Evolutionary conservation across 352 stramenopile species (phyloP), one percentile per base, ranked within the genome.

Genomic region (Globisporangium okanoganense): DNA sequence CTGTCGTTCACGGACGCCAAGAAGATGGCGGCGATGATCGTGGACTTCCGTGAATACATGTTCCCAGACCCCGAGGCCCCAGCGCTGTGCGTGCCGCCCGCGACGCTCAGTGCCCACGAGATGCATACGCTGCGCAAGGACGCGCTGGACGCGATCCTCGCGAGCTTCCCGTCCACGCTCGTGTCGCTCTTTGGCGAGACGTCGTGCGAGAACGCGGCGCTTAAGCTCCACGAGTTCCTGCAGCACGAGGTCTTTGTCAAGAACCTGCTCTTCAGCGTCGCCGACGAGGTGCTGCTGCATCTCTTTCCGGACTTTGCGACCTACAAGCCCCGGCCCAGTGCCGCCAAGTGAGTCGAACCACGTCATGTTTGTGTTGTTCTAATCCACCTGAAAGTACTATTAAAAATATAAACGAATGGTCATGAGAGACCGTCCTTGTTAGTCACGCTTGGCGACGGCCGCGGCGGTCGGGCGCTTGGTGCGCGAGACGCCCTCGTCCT

Each of bases 171-270:
- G 20, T 85, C 82, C 10, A 85, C 79, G 33, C 73, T 81, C 40
- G 64, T 90, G 51, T 92, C 83, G 55, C 77, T 95, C 53, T 87
- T 95, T 40, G 86, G 86, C 55, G 83, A 95, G 20, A 81, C 62
- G 22, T 79, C 85, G 25, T 87, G 78, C 48, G 73, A 87, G 59
- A 90, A 87, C 62, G 85, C 79, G 44, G 78, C 79, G 48, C 71
- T 90, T 58, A 95, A 95, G 70, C 68, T 95, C 44, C 84, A 94
- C 64, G 85, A 93, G 66, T 93, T 95, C 49, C 52, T 94, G 58
- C 86, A 95, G 72, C 84, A 94, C 72, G 82, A 93, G 58, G 71
- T 90, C n/a, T 88, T 94, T 64, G 75, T 94, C 36, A 93, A 93
- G 73, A 95, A 93, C 58, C 57, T 95, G 55, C 55, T 90, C 29